Evolutionary conservation across 805 yeast species (phyloP).

Genomic region (Ogataea wickerhamii): DNA sequence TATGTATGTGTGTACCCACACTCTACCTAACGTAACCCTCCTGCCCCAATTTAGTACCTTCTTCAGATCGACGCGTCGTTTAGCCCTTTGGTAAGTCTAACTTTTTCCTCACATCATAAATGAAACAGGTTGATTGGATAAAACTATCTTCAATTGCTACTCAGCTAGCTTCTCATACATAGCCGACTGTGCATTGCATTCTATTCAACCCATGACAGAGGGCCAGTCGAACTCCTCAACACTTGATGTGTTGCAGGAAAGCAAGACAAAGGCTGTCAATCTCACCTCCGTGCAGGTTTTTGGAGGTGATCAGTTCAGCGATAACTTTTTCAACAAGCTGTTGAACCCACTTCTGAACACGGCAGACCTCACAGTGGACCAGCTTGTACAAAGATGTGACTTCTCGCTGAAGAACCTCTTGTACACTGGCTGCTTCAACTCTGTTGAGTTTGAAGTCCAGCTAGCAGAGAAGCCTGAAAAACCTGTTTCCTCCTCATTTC

Average conservation of each 20-base stretch:
- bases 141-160: no score
- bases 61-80: not conserved
- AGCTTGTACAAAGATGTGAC: constrained; percentile 32
- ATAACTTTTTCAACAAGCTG: constrained; percentile 42
- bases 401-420: constrained; percentile 19
- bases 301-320: constrained; percentile 34
- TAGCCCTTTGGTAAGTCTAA: not conserved
- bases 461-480: constrained; percentile 8
- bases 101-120: no score
- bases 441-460: constrained; percentile 22
- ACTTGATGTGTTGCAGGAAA: constrained; percentile 15
- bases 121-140: constrained; percentile 2
- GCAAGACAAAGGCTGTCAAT: constrained; percentile 24
- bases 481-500: constrained; percentile 4
- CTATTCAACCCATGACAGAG: not conserved
- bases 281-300: constrained; percentile 29
- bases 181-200: not conserved
- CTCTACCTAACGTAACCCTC: not conserved
- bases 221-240: not conserved
- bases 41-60: not conserved
- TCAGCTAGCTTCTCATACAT: no score
- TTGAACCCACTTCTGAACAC: constrained; percentile 41
- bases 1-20: not conserved
- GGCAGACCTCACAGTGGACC: constrained; percentile 39
- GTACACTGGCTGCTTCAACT: constrained; percentile 28